Evolutionary conservation across 2,329 filamentous ascomycete genomes (phyloP), one percentile per base, ranked within the genome.

Genomic region (Xylaria polymorpha): DNA sequence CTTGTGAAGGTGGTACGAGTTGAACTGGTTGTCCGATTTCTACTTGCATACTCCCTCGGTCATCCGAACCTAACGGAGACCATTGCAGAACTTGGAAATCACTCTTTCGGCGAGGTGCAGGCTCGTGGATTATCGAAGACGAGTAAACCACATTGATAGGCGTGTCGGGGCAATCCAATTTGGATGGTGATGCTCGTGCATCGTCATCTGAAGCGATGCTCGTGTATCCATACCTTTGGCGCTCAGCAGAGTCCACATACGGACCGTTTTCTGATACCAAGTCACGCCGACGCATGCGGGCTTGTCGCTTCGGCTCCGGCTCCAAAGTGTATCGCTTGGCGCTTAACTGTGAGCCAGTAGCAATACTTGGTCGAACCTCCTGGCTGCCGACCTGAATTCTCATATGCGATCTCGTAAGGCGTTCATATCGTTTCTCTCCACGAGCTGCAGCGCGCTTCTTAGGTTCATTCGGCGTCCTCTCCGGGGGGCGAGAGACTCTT

Each of bases 311-410:
- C 37, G 70, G 67, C 32, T 65, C 58, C 37, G 70, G 67, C 32
- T 65, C 58, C 15, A 71, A 44, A 44, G 66, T 71, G n/a, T 70
- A 69, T 67, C 67, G 73, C n/a, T 55, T 72, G 50, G n/a, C 57
- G 56, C 68, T 72, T 50, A 39, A 32, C 35, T 70, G 70, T 14
- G 74, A 75, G 32, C 57, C 29, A 18, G 71, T 72, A 20, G 41
- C 67, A 43, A 66, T 22, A 64, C 71, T 77, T 12, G 73, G 71
- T 12, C 72, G 71, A 61, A 77, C 78, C 57, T 79, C 78, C 62
- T 78, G 77, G 48, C 77, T 80, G 9, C 81, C 81, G 53, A 83
- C 77, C 35, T 74, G 77, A 32, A 83, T 76, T 50, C 61, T 78
- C 25, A 82, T 66, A 43, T 61, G 56, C 22, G 37, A 61, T 20